Evolutionary conservation across 192 early-diverging fungal genomes (phyloP), one percentile per base, ranked within the genome.

Genomic region (Entomortierella beljakovae): DNA sequence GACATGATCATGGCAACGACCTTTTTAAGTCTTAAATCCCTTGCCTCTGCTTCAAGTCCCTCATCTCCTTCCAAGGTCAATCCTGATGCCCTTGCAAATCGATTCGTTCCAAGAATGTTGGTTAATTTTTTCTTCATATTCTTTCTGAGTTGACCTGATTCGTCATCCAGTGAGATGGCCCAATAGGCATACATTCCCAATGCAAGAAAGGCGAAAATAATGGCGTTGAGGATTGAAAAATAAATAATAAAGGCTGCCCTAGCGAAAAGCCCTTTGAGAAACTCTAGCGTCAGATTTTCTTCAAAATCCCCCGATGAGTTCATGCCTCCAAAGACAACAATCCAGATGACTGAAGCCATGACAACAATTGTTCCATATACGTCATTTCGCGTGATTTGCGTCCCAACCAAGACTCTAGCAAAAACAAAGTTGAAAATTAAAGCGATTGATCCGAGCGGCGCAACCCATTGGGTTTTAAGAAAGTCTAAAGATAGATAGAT

Each of bases 341-440:
- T 82, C 88, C 88, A 89, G 46, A 87, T 67, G 11, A 89, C 88
- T 23, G 82, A 82, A 23, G 70, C 61, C 58, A 89, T 77, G 34
- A 89, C 86, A 10, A 89, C 82, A 37, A 84, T 69, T 10, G 88
- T 89, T 4, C 88, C 88, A 31, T 83, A 64, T 31, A 87, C 75
- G 69, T 89, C 85, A 54, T 80, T 70, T 25, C 68, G 61, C 29
- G 85, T 84, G 48, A 89, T 89, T 29, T 77, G 57, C 13, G 88
- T 89, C 25, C 81, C 81, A 20, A 89, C 86, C n/a, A 89, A 61
- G 40, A 86, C 77, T 65, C 82, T 86, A 20, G 88, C 88, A 77
- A 89, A 89, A 20, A 89, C 51, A 57, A 87, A 89, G 61, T 89
- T 89, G 71, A 85, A 90, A 59, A 90, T 87, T 50, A 90, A 64